phyloP scores from a whole-genome alignment of 2,329 filamentous ascomycete species.

The Botrytis byssoidea region DNA sequence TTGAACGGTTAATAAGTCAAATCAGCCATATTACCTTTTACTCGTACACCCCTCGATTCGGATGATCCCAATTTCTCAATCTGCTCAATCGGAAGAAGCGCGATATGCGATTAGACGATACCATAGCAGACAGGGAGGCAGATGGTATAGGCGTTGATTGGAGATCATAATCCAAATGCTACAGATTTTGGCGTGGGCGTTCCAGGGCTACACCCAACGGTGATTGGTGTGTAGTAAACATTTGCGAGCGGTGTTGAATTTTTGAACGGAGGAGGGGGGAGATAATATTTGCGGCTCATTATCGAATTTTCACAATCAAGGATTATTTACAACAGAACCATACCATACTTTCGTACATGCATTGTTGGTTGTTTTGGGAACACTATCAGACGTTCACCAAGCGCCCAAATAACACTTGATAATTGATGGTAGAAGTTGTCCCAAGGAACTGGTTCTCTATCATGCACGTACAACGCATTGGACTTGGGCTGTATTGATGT shows the following conservation, averaged over 20 bases:
- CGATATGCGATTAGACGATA: conserved; percentile 8
- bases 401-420: conserved; percentile 10
- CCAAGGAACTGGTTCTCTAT: conserved; percentile 18
- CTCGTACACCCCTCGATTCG: conserved; percentile 19
- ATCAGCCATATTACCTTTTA: conserved; percentile 14
- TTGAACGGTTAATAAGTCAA: conserved; percentile 29
- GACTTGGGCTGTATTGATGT: conserved; percentile 8
- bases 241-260: conserved; percentile 12
- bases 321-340: conserved; percentile 20
- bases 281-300: conserved; percentile 10
- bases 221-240: conserved; percentile 3
- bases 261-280: background rate
- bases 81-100: background rate
- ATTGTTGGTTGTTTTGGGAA: conserved; percentile 3
- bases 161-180: conserved; percentile 16
- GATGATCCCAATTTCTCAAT: background rate
- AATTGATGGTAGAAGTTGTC: conserved; percentile 10
- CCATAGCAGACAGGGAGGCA: background rate
- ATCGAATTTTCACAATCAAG: conserved; percentile 29
- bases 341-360: conserved; percentile 3
- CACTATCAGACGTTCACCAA: background rate
- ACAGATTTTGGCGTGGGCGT: conserved; percentile 20
- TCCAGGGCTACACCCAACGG: conserved; percentile 12
- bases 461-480: conserved; percentile 22
- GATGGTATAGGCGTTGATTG: conserved; percentile 31